Evolutionary conservation across 2,329 filamentous ascomycete species (phyloP).

Genomic region (Ophiostoma sp.): DNA sequence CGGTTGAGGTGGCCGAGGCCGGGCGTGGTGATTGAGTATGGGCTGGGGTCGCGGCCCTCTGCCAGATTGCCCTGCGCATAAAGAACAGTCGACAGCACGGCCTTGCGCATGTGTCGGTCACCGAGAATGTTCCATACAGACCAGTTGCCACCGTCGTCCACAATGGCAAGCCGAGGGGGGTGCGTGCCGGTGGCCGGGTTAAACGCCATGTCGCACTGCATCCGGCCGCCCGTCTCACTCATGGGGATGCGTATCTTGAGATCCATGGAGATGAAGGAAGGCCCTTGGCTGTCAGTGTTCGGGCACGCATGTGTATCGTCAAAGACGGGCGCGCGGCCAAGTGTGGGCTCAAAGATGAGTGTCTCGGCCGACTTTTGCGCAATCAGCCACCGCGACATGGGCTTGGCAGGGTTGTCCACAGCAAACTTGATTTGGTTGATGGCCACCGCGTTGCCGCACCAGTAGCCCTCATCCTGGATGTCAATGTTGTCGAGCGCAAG

Average conservation of each 20-base stretch:
- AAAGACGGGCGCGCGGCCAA: slow-evolving; percentile 38
- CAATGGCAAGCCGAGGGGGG: slow-evolving; percentile 57
- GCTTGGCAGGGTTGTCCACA: slow-evolving; percentile 35
- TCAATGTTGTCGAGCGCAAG: slow-evolving; percentile 46
- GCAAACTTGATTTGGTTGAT: slow-evolving; percentile 50
- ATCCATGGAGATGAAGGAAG: slow-evolving; percentile 49
- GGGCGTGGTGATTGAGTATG: neutral
- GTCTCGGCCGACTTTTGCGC: slow-evolving; percentile 51
- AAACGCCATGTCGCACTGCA: slow-evolving; percentile 61
- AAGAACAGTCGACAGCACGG: slow-evolving; percentile 33
- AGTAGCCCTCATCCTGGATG: slow-evolving; percentile 44
- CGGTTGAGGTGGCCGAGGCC: slow-evolving; percentile 24
- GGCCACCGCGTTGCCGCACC: slow-evolving; percentile 48
- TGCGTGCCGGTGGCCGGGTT: slow-evolving; percentile 48
- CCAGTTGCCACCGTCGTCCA: slow-evolving; percentile 64
- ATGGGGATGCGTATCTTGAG: slow-evolving; percentile 50
- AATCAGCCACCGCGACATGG: slow-evolving; percentile 44
- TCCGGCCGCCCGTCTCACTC: slow-evolving; percentile 47
- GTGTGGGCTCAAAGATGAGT: slow-evolving; percentile 48
- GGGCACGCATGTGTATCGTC: neutral
- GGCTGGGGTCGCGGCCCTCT: neutral
- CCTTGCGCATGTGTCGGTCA: slow-evolving; percentile 35
- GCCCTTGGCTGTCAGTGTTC: slow-evolving; percentile 32
- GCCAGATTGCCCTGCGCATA: slow-evolving; percentile 38
- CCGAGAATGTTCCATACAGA: slow-evolving; percentile 57